phyloP scores from a whole-genome alignment of 331 rosid species.

The Stylosanthes scabra region DNA sequence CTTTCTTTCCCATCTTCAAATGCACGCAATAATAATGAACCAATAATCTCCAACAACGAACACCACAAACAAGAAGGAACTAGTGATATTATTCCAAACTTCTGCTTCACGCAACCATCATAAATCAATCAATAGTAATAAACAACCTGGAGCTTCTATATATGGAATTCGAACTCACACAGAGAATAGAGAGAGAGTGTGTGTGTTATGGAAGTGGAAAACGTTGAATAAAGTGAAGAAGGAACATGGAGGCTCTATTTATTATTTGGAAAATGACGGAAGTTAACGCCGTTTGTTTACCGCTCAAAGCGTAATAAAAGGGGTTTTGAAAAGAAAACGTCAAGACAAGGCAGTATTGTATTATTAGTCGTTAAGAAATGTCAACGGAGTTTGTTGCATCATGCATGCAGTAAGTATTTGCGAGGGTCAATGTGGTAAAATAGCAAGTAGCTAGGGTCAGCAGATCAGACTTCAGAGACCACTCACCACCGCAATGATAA shows the following conservation, averaged over 20 bases:
- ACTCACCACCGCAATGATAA: constrained; percentile 38
- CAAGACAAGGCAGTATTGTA: constrained; percentile 37
- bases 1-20: constrained; percentile 79
- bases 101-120: constrained; percentile 79
- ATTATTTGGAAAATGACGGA: constrained; percentile 57
- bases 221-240: constrained; percentile 31
- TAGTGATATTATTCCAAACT: constrained; percentile 67
- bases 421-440: constrained; percentile 53
- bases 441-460: background rate
- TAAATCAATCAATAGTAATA: background rate
- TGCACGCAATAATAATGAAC: background rate
- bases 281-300: constrained; percentile 78
- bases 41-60: constrained; percentile 39
- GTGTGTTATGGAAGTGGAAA: background rate
- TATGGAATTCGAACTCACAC: background rate
- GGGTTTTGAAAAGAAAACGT: constrained; percentile 46
- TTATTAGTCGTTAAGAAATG: constrained; percentile 30
- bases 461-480: background rate
- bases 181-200: constrained; percentile 3
- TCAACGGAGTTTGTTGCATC: constrained; percentile 46
- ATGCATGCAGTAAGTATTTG: background rate
- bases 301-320: background rate
- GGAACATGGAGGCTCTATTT: constrained; percentile 44
- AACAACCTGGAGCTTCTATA: background rate
- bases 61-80: constrained; percentile 37